These are phyloP conservation scores for Alternaria conjuncta DNA, from an alignment of 2,329 filamentous ascomycete species.

Conservation along the genomic window DNA sequence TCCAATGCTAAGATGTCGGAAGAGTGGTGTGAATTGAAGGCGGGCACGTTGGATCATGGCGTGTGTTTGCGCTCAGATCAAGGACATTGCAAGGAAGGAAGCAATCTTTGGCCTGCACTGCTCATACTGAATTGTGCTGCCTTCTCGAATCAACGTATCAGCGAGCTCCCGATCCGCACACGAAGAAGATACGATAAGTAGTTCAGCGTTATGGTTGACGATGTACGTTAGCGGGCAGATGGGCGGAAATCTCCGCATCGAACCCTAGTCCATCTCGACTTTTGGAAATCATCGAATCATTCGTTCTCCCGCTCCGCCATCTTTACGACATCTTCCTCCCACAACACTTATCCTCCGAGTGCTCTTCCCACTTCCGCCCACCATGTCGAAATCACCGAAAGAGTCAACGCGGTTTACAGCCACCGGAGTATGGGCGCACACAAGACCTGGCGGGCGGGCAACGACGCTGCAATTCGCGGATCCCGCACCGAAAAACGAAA, in stretches of 20 bases:
- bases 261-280: constrained; percentile 35
- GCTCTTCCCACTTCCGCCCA: constrained; percentile 15
- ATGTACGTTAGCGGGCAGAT: constrained; percentile 15
- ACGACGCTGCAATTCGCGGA: constrained; percentile 50
- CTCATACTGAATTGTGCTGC: neutral
- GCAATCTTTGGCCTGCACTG: neutral
- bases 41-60: constrained; percentile 14
- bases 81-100: constrained; percentile 9
- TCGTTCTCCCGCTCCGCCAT: constrained; percentile 33
- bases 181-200: neutral
- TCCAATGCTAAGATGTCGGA: neutral
- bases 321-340: constrained; percentile 18
- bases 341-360: constrained; percentile 5
- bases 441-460: constrained; percentile 59
- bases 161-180: neutral
- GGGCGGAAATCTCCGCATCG: constrained; percentile 40
- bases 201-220: neutral
- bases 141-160: neutral
- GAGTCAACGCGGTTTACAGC: constrained; percentile 82
- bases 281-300: constrained; percentile 40
- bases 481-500: constrained; percentile 56
- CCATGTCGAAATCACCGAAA: constrained; percentile 71
- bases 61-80: constrained; percentile 12
- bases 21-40: neutral
- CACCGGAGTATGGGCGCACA: constrained; percentile 72